Evolutionary conservation across 768 basidiomycete species (phyloP).

Genomic region (Cystofilobasidium bisporidii): DNA sequence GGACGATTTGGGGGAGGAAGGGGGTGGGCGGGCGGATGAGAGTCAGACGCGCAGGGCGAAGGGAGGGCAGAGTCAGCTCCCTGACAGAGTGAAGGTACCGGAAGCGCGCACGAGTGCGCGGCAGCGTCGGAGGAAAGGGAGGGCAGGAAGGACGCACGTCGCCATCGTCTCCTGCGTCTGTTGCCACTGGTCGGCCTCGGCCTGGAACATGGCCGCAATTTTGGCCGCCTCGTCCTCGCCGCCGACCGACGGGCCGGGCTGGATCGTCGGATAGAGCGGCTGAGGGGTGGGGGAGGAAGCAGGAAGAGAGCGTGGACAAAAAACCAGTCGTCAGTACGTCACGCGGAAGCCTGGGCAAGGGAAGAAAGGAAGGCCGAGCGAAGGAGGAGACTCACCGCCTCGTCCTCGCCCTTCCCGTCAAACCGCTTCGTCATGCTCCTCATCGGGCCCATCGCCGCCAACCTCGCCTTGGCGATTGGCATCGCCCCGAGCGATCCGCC

Average conservation of each 20-base stretch:
- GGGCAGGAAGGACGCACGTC: constrained; percentile 64
- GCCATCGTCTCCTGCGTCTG: constrained; percentile 99
- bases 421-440: constrained; percentile 74
- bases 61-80: too few species aligned
- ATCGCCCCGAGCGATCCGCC: constrained; percentile 25
- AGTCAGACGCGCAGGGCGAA: too few species aligned
- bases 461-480: neutral
- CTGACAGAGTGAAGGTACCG: too few species aligned
- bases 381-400: neutral
- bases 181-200: constrained; percentile 90
- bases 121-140: too few species aligned
- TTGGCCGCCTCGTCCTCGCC: constrained; percentile 82
- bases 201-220: constrained; percentile 96
- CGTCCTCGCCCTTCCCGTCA: constrained; percentile 64
- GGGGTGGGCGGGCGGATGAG: too few species aligned
- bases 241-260: constrained; percentile 33
- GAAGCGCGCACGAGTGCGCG: too few species aligned
- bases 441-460: neutral
- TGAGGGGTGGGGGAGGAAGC: neutral
- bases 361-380: constrained; percentile 28
- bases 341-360: constrained; percentile 20
- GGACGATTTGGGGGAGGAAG: too few species aligned
- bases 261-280: constrained; percentile 2
- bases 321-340: too few species aligned
- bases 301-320: too few species aligned